Evolutionary conservation across 1,284 basidiomycete species (phyloP).

Genomic region (Megacollybia platyphylla): DNA sequence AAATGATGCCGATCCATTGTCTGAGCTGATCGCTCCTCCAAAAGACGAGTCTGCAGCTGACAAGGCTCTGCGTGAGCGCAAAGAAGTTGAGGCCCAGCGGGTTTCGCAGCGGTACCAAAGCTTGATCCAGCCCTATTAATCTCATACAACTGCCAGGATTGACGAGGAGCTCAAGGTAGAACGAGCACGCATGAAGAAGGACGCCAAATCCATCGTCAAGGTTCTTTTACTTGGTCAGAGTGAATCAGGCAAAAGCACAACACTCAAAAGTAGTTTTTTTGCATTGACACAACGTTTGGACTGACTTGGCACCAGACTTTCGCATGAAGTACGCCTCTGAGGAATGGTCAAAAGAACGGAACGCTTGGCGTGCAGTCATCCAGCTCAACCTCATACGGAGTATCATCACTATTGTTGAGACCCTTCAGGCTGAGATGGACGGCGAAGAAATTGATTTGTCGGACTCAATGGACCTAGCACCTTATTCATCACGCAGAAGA

Average conservation of each 20-base stretch:
- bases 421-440: conserved; percentile 29
- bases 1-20: conserved; percentile 4
- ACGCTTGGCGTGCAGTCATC: conserved; percentile 50
- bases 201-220: conserved; percentile 36
- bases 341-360: conserved; percentile 41
- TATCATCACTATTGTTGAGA: conserved; percentile 41
- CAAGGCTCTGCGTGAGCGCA: conserved; percentile 22
- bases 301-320: conserved; percentile 20
- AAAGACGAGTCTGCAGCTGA: conserved; percentile 17
- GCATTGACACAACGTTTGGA: conserved; percentile 3
- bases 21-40: conserved; percentile 5
- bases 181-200: conserved; percentile 28
- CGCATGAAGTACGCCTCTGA: conserved; percentile 37
- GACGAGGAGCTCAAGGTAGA: conserved; percentile 48
- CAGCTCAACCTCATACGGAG: conserved; percentile 56
- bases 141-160: conserved; percentile 31
- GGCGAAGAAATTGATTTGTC: conserved; percentile 11
- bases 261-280: conserved; percentile 42
- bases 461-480: background rate
- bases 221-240: conserved; percentile 49
- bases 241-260: conserved; percentile 53
- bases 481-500: background rate
- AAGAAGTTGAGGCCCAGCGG: conserved; percentile 41
- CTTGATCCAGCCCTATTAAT: too few species aligned
- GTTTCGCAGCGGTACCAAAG: conserved; percentile 16